These are phyloP conservation scores for Prosopis cineraria DNA, from an alignment of 306 rosid species.

Conservation along the genomic window DNA sequence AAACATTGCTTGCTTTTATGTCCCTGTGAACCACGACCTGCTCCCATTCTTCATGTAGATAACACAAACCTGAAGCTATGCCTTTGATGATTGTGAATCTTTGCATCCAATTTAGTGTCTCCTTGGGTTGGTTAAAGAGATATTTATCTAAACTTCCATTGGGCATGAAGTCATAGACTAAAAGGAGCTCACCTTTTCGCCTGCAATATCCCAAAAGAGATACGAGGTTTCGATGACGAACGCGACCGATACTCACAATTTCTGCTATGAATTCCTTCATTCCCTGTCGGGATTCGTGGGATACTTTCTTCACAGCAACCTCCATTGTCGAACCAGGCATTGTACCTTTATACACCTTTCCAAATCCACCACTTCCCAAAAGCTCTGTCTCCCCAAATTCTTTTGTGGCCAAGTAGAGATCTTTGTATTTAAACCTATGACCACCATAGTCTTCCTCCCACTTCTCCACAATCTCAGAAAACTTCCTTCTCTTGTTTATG, in stretches of 20 bases:
- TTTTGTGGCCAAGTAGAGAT: constrained; percentile 56
- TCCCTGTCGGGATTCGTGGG: constrained; percentile 72
- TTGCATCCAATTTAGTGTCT: constrained; percentile 57
- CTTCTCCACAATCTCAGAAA: constrained; percentile 52
- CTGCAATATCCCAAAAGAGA: constrained; percentile 65
- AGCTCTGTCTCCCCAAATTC: constrained; percentile 59
- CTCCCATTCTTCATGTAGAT: constrained; percentile 75
- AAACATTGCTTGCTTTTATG: constrained; percentile 73
- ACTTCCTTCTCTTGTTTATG: constrained; percentile 38
- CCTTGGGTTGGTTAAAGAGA: constrained; percentile 38
- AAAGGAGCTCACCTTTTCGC: constrained; percentile 53
- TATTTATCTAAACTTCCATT: constrained; percentile 72
- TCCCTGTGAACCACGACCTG: constrained; percentile 76
- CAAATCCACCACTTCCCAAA: constrained; percentile 74
- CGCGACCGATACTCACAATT: constrained; percentile 60
- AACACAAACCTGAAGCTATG: constrained; percentile 53
- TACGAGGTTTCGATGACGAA: constrained; percentile 66
- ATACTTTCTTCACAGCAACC: constrained; percentile 66
- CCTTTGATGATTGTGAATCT: constrained; percentile 53
- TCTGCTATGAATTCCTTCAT: constrained; percentile 67
- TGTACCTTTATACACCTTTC: constrained; percentile 62
- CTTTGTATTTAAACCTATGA: constrained; percentile 55
- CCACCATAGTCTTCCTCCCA: constrained; percentile 74
- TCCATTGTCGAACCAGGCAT: constrained; percentile 47
- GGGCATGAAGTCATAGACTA: constrained; percentile 68